Evolutionary conservation across 805 yeast species (phyloP), one percentile per base, ranked within the genome.

Genomic region (Myxozyma geophila): DNA sequence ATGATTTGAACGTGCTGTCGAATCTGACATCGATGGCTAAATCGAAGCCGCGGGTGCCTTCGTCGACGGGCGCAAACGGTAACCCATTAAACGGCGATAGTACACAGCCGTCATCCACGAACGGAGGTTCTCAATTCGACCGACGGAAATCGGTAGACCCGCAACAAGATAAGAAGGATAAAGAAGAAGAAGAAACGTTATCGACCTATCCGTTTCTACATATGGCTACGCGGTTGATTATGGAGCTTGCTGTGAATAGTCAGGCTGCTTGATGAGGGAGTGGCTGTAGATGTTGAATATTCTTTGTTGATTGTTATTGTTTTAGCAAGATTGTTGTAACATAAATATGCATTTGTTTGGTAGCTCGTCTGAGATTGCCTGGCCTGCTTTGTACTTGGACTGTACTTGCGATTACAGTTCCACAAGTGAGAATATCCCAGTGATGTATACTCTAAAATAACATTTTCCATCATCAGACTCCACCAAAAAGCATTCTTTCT

Each of bases 211-310:
- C 99, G 37, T 93, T 93, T 75, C 79, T 95, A 72, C 97, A 95
- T 75, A 79, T 93, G 72, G 93, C 98, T 49, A 93, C 98, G 1
- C 80, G 92, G 72, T 82, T 93, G 68, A 93, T 93, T 67, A 92
- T 93, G 97, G 98, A 93, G 76, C 81, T 93, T 69, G 99, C 99
- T 0, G 98, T 95, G 17, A 95, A 93, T 74, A 86, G 93, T 72
- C 97, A 91, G 70, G 81, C 80, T 54, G 76, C 73, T 37, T 76
- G 44, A 40, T 7, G 39, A 1, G 12, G 12, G 19, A 7, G n/a
- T 23, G 37, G 13, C 28, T 7, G 46, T 5, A 19, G 55, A n/a
- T 6, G 17, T 15, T 21, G 33, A 17, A 10, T 19, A 39, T 52
- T 21, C 7, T 53, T 21, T 53, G 57, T 53, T 41, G 15, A 13